Evolutionary conservation across 257 asterid genomes (phyloP).

Genomic region (Dorcoceras hygrometricum): DNA sequence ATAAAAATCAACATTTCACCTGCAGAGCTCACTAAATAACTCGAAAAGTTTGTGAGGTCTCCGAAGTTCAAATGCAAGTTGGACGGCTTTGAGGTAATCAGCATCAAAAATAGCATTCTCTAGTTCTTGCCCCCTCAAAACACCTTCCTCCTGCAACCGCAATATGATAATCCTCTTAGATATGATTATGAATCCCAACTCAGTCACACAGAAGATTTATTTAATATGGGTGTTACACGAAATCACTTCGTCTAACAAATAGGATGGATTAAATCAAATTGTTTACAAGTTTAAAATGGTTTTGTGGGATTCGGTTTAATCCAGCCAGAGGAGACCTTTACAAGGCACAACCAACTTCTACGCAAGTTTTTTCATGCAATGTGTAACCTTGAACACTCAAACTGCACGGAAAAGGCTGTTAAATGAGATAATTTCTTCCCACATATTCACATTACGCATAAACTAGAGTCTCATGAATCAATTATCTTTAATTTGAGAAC

Average conservation of each 20-base stretch:
- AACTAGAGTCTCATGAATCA: conserved; percentile 4
- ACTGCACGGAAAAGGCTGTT: not conserved
- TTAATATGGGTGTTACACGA: too few relatives aligned
- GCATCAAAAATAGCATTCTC: conserved; percentile 84
- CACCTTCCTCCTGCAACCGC: conserved; percentile 78
- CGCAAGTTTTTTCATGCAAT: too few relatives aligned
- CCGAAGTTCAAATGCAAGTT: conserved; percentile 88
- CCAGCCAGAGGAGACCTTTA: too few relatives aligned
- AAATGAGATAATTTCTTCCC: not conserved
- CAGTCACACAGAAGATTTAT: not conserved
- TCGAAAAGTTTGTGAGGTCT: conserved; percentile 79
- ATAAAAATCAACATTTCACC: conserved; percentile 38
- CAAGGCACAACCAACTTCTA: too few relatives aligned
- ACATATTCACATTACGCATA: not conserved
- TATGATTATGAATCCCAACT: not conserved
- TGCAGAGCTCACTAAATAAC: conserved; percentile 69
- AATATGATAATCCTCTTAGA: conserved; percentile 13
- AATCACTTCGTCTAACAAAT: too few relatives aligned
- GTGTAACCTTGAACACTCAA: too few relatives aligned
- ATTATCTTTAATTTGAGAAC: conserved; percentile 11
- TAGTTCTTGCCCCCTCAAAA: conserved; percentile 83
- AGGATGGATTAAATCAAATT: not conserved
- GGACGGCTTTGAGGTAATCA: conserved; percentile 73
- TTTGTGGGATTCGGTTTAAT: too few relatives aligned
- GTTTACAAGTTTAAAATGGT: too few relatives aligned